Evolutionary conservation across 768 basidiomycete species (phyloP), one percentile per base, ranked within the genome.

Genomic region (Rhodotorula babjevae): DNA sequence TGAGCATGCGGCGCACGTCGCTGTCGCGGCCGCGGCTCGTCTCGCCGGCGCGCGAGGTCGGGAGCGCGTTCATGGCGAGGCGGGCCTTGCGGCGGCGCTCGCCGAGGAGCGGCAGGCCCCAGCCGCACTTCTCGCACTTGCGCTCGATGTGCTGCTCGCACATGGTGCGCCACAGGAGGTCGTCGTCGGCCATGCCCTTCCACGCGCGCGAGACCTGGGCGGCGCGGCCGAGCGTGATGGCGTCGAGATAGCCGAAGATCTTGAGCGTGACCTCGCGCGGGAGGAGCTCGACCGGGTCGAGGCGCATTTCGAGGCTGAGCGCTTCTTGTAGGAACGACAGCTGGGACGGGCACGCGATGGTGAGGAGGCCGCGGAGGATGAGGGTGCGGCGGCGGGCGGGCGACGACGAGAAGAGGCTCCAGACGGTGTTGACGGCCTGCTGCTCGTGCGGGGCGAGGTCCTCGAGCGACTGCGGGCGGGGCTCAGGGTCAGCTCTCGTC

Each of bases 341-440:
- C 79, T 99, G 93, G 60, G 91, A 94, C 84, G 96, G 97, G 82
- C 96, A 98, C 81, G 94, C 98, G 93, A 99, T 98, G 25, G 96
- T 97, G 76, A 99, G 87, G 69, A 99, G 86, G 53, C 96, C 96
- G 78, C 91, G 92, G 61, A 99, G 89, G 80, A 98, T 97, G 80
- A 98, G 87, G 66, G 90, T 92, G 50, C 96, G 87, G 49, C 91
- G 88, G 11, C 90, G 87, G 78, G 97, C 93, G 0, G 93, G 88
- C 3, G 95, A 95, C 1, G 92, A 91, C 29, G 93, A 95, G 82
- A 99, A 99, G 78, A 88, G 92, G 75, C 93, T 90, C 96, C 96
- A 99, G 77, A 98, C 87, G 10, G 90, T 86, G 78, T 89, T 97
- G 80, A 97, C 89, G 44, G 89, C 87, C 80, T 92, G 87, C 56